Conservation (phyloP, 441 rosid genomes). For the Eruca vesicaria region DNA sequence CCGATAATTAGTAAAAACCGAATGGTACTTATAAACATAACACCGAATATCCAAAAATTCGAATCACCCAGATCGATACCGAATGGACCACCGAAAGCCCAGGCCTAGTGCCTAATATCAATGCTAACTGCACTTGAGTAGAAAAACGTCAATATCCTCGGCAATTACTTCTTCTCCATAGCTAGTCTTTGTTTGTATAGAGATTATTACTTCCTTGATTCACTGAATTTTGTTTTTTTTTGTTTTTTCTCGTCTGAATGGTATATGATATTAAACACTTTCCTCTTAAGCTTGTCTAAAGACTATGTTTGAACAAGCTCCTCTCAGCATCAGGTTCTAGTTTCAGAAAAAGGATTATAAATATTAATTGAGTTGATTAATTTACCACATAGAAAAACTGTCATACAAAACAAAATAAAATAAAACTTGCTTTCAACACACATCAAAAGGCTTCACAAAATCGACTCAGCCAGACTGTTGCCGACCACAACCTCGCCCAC, state of each 20-base stretch:
- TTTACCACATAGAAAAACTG: neutral
- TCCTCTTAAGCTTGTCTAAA: neutral
- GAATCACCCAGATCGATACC: too few relatives aligned
- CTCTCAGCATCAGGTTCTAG: too few relatives aligned
- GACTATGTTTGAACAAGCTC: too few relatives aligned
- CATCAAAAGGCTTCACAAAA: conserved; percentile 10
- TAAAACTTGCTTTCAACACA: neutral
- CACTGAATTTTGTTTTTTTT: neutral
- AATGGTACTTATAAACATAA: too few relatives aligned
- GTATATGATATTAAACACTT: neutral
- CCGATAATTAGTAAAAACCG: too few relatives aligned
- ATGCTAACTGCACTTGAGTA: neutral
- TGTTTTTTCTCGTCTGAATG: neutral
- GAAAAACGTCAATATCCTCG: neutral
- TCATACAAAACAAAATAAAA: conserved; percentile 11
- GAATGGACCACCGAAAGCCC: too few relatives aligned
- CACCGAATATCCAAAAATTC: too few relatives aligned
- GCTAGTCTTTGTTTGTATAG: neutral
- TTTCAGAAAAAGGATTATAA: neutral
- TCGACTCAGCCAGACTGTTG: conserved; percentile 18
- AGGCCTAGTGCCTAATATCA: neutral
- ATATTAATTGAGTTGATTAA: neutral
- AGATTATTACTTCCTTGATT: neutral
- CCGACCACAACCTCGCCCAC: conserved; percentile 36
- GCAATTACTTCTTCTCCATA: neutral